Conservation (phyloP, 1,284 basidiomycete species). For the Cutaneotrichosporon sp. region DNA sequence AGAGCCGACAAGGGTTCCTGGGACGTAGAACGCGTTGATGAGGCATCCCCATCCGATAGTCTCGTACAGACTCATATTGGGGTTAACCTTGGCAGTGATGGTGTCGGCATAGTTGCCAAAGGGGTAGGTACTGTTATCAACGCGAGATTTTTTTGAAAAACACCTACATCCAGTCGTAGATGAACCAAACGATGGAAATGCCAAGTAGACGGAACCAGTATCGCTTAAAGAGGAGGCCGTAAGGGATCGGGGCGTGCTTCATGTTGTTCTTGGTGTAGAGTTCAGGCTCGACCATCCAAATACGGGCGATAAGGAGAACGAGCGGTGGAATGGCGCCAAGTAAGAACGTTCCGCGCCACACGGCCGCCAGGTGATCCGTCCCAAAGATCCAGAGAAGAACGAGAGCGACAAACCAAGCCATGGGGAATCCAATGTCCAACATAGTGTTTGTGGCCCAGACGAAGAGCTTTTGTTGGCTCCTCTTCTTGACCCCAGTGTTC, state of each 20-base stretch:
- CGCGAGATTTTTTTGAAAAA: too few relatives aligned
- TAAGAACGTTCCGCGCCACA: conserved; percentile 87
- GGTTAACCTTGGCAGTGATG: conserved; percentile 35
- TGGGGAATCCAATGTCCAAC: conserved; percentile 86
- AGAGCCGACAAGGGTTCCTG: conserved; percentile 38
- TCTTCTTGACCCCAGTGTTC: conserved; percentile 66
- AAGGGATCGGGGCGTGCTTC: conserved; percentile 62
- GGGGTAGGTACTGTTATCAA: conserved; percentile 52
- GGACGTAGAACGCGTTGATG: conserved; percentile 56
- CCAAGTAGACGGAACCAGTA: conserved; percentile 57
- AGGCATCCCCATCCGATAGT: conserved; percentile 51
- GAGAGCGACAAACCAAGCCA: conserved; percentile 74
- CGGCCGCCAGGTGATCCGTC: conserved; percentile 67
- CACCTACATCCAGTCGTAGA: conserved; percentile 60
- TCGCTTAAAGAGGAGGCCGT: conserved; percentile 71
- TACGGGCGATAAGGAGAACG: conserved; percentile 76
- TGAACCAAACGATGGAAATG: conserved; percentile 60
- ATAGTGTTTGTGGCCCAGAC: conserved; percentile 66
- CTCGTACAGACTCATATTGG: conserved; percentile 36
- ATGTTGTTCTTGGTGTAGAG: conserved; percentile 59
- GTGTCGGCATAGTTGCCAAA: conserved; percentile 81
- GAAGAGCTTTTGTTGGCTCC: conserved; percentile 80
- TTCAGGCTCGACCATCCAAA: conserved; percentile 72
- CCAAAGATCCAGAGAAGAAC: conserved; percentile 86
- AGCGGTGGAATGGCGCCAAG: conserved; percentile 79